phyloP scores from a whole-genome alignment of 1,139 yeast genomes.

The Pichia sp. region DNA sequence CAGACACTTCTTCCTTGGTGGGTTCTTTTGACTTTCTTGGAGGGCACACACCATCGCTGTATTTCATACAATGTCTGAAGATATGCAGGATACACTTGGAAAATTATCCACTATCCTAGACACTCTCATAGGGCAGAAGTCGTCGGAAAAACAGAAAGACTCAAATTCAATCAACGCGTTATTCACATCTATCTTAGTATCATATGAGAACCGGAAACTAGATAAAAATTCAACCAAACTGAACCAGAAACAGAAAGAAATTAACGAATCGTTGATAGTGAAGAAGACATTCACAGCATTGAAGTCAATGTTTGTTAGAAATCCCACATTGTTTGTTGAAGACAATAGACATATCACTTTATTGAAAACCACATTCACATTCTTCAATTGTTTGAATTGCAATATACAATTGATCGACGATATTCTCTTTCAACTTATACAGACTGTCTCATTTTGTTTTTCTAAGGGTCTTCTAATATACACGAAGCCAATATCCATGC shows the following conservation, averaged over 20 bases:
- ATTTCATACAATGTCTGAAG: no score
- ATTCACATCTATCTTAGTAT: conserved; percentile 28
- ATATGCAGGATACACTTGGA: conserved; percentile 11
- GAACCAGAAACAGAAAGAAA: neutral
- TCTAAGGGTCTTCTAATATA: conserved; percentile 7
- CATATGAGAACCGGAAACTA: conserved; percentile 20
- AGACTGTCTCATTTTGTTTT: conserved; percentile 8
- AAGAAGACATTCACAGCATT: conserved; percentile 30
- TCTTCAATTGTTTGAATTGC: conserved; percentile 26
- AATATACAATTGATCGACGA: conserved; percentile 15
- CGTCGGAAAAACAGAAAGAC: conserved; percentile 27
- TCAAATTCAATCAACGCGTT: conserved; percentile 30
- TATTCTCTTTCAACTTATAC: conserved; percentile 8
- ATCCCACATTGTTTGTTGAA: conserved; percentile 28
- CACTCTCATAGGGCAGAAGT: conserved; percentile 26
- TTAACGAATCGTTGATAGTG: conserved; percentile 23
- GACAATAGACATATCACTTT: conserved; percentile 23
- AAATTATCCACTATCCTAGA: conserved; percentile 29
- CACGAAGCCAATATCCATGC: conserved; percentile 11
- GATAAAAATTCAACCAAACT: conserved; percentile 6
- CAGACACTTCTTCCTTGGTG: no score
- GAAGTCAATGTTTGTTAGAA: conserved; percentile 22
- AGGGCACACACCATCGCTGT: no score
- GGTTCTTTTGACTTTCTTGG: no score
- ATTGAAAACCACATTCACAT: conserved; percentile 23